These are phyloP conservation scores for Solanum corneliomulleri DNA, from an alignment of 257 asterid species.

Conservation along the genomic window DNA sequence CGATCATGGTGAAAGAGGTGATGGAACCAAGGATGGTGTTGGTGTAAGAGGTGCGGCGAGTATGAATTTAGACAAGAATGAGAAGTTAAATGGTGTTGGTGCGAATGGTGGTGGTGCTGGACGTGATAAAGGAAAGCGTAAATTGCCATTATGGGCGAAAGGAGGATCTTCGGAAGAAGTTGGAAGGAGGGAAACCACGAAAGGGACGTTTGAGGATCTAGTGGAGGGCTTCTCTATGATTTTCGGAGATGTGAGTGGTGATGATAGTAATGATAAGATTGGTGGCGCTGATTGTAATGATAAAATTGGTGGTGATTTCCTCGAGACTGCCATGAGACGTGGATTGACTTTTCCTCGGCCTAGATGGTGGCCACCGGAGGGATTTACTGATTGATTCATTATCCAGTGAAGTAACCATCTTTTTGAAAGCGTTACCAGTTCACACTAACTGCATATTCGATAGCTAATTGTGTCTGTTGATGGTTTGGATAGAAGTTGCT, in stretches of 20 bases:
- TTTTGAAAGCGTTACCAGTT: not conserved
- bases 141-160: conserved; percentile 17
- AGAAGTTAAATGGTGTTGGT: not conserved
- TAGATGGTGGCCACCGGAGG: conserved; percentile 33
- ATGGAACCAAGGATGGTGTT: not conserved
- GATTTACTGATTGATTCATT: not conserved
- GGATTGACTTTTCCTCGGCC: conserved; percentile 25
- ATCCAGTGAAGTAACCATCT: not conserved
- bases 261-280: not conserved
- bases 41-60: not conserved
- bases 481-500: not conserved
- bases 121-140: conserved; percentile 1
- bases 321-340: conserved; percentile 18
- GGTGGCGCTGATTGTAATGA: conserved; percentile 3
- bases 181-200: not conserved
- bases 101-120: not conserved
- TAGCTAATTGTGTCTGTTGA: not conserved
- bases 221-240: not conserved
- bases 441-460: not conserved
- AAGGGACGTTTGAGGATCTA: not conserved
- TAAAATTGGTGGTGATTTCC: conserved; percentile 11
- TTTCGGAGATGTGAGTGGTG: not conserved
- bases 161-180: not conserved
- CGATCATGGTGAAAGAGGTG: not conserved
- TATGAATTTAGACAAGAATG: not conserved